Percentiles rank a stretch among this genome's conserved stretches.
Conservation (phyloP, 2,329 filamentous ascomycete genomes). For the Huntiella decipiens region DNA sequence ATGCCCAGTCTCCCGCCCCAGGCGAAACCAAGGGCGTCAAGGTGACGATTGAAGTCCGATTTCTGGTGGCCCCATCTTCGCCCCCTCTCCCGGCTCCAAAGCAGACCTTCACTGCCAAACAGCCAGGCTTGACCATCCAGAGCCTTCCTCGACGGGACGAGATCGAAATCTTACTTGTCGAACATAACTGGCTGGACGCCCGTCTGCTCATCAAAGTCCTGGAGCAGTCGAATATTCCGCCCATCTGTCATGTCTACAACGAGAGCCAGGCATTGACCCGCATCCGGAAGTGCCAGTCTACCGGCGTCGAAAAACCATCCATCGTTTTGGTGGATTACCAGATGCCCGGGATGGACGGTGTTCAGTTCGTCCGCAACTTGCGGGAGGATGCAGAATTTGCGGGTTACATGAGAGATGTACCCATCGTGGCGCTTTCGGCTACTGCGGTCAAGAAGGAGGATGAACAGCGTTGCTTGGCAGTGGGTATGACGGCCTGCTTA, state of each 20-base stretch:
- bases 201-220: constrained; percentile 13
- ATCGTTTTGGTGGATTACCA: constrained; percentile 66
- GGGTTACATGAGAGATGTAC: constrained; percentile 38
- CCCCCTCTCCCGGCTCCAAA: no score
- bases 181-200: constrained; percentile 38
- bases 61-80: constrained; percentile 18
- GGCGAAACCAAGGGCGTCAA: constrained; percentile 45
- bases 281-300: constrained; percentile 33
- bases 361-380: constrained; percentile 49
- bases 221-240: constrained; percentile 12
- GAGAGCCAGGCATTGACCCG: constrained; percentile 68
- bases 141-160: constrained; percentile 26
- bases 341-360: constrained; percentile 61
- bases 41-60: constrained; percentile 60
- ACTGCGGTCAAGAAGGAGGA: constrained; percentile 55
- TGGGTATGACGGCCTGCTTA: constrained; percentile 61
- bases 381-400: constrained; percentile 1
- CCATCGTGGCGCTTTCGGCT: constrained; percentile 67
- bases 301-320: constrained; percentile 39
- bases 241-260: constrained; percentile 33
- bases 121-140: neutral
- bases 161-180: constrained; percentile 54
- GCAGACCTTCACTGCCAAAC: neutral
- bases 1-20: constrained; percentile 37
- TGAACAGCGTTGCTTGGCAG: constrained; percentile 50